phyloP scores from a whole-genome alignment of 2,329 filamentous ascomycete genomes.

The Blastomyces gilchristii region DNA sequence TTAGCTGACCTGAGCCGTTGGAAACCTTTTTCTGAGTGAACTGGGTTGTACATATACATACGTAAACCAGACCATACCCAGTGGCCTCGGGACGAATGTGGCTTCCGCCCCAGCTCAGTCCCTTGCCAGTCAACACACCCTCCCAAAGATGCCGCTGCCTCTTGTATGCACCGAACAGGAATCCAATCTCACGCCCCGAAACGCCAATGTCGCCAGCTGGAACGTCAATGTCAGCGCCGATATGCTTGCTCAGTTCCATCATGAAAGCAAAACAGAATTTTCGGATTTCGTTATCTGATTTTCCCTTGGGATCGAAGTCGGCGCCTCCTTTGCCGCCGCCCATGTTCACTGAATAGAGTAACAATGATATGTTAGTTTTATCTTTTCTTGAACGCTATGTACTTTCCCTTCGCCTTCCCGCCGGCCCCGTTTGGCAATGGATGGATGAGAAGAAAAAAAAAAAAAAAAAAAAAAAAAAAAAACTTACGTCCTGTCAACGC shows the following conservation, averaged over 20 bases:
- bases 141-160: conserved; percentile 83
- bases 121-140: conserved; percentile 94
- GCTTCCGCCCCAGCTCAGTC: conserved; percentile 80
- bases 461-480: conserved; percentile 19
- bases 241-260: conserved; percentile 90
- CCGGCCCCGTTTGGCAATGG: not conserved
- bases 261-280: conserved; percentile 96
- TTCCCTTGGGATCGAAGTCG: conserved; percentile 98
- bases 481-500: conserved; percentile 80
- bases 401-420: not conserved
- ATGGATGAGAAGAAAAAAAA: conserved; percentile 20
- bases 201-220: conserved; percentile 97
- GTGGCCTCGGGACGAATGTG: conserved; percentile 95
- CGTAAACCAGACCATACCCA: conserved; percentile 89
- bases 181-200: conserved; percentile 82
- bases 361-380: not conserved
- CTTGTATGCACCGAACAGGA: conserved; percentile 89
- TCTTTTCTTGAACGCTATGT: not conserved
- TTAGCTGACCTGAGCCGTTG: not conserved
- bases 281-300: conserved; percentile 93
- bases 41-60: conserved; percentile 35
- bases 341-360: conserved; percentile 58
- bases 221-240: conserved; percentile 90
- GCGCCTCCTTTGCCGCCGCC: conserved; percentile 95
- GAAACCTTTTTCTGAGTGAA: not conserved